phyloP scores from a whole-genome alignment of 2,329 filamentous ascomycete species.

The Botrytis hyacinthi region DNA sequence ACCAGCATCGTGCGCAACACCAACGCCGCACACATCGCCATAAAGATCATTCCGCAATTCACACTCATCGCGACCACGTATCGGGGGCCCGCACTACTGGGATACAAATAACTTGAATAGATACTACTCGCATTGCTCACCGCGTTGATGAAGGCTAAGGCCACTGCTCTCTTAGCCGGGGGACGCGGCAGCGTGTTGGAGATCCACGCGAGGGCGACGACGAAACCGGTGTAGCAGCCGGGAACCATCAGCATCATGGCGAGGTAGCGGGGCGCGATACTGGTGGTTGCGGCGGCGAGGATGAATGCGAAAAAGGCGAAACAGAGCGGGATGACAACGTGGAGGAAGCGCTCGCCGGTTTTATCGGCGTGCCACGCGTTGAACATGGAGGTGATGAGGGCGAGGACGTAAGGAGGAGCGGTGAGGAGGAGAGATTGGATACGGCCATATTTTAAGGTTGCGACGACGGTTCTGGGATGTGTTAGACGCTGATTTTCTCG shows the following conservation, averaged over 20 bases:
- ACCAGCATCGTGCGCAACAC: conserved; percentile 62
- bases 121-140: conserved; percentile 65
- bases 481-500: conserved; percentile 35
- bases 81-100: conserved; percentile 25
- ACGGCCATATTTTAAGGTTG: conserved; percentile 61
- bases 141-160: conserved; percentile 73
- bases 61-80: conserved; percentile 57
- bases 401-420: conserved; percentile 63
- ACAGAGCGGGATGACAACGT: conserved; percentile 61
- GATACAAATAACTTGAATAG: conserved; percentile 58
- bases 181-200: conserved; percentile 72
- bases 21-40: conserved; percentile 63
- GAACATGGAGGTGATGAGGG: conserved; percentile 57
- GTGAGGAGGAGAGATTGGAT: conserved; percentile 62
- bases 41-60: conserved; percentile 62
- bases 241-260: conserved; percentile 72
- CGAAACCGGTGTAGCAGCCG: conserved; percentile 64
- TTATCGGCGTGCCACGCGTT: conserved; percentile 71
- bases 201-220: conserved; percentile 71
- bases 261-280: conserved; percentile 61
- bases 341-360: conserved; percentile 68
- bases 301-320: conserved; percentile 65
- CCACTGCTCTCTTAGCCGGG: conserved; percentile 60
- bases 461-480: conserved; percentile 56
- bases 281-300: conserved; percentile 61